Percentiles rank a stretch among this genome's conserved stretches.
These are phyloP conservation scores for Hirschioporus abietinus DNA, from an alignment of 768 basidiomycete species.

Conservation along the genomic window DNA sequence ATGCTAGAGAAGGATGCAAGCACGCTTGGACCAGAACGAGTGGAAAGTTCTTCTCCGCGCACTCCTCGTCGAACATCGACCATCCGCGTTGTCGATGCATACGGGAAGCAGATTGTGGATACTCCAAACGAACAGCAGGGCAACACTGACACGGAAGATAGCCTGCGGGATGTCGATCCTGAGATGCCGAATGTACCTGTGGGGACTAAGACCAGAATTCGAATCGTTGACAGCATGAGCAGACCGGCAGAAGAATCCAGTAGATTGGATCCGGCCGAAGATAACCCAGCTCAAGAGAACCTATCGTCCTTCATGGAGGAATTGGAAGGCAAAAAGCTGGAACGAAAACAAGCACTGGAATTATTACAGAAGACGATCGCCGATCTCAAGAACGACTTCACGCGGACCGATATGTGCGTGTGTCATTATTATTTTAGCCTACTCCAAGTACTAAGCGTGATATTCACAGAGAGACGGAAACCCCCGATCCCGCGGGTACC, in stretches of 20 bases:
- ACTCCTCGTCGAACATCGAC: constrained; percentile 43
- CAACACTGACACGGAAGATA: constrained; percentile 10
- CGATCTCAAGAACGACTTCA: constrained; percentile 50
- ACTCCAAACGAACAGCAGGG: constrained; percentile 15
- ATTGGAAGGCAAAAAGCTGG: constrained; percentile 14
- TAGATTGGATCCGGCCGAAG: neutral
- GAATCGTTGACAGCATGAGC: constrained; percentile 69
- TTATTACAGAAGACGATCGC: constrained; percentile 55
- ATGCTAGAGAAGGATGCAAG: neutral
- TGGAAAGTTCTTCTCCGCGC: constrained; percentile 18
- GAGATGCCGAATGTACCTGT: constrained; percentile 8
- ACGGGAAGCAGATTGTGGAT: constrained; percentile 43
- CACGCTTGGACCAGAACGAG: neutral
- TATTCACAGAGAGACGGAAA: neutral
- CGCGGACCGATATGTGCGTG: constrained; percentile 45
- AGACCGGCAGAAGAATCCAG: constrained; percentile 40
- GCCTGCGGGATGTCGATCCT: constrained; percentile 12
- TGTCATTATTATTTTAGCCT: constrained; percentile 6
- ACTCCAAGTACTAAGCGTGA: constrained; percentile 17
- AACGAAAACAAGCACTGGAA: constrained; percentile 47
- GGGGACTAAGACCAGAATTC: constrained; percentile 39
- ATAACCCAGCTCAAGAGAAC: neutral
- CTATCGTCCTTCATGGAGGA: neutral
- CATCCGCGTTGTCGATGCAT: constrained; percentile 69
- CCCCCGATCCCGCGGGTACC: neutral